Base-by-base conservation (phyloP, 1,284 basidiomycete genomes). In the Vanrija sp. region DNA sequence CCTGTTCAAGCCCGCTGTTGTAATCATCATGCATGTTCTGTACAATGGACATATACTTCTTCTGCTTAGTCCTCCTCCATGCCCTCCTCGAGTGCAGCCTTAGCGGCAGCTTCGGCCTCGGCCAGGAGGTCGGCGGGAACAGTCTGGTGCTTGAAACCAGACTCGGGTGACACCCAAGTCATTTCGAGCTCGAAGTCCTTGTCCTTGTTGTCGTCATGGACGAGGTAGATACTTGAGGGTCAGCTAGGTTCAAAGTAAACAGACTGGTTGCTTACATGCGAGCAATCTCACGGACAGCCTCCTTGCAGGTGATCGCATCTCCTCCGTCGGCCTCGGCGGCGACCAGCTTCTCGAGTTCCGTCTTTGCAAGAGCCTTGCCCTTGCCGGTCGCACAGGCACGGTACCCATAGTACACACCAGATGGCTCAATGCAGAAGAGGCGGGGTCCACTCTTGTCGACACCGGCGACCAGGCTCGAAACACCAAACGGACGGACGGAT, bases 101-200 rank as follows among this genome's bases (percentile, higher is more conserved):
- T 92, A 5, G 94, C 96, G 77, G 88, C 88, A 54, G 80, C 81
- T 70, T 96, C 89, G 40, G 95, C 96, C 71, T 94, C 91, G 25
- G 85, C 82, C 49, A 87, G 80, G 58, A 98, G 79, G 43, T 92
- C 91, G 55, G 83, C 84, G 29, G 95, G 95, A 52, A 98, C 91
- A 14, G 85, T 82, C 29, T 83, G 80, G 75, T 98, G 93, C 51
- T 86, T 78, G 46, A 85, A 85, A 26, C 87, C 85, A 21, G 89
- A 90, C 78, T 96, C 91, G 26, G 86, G 82, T 28, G 92, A 86
- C 58, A 98, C 85, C 96, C 96, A 99, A 39, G 93, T 91, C 82
- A 99, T 84, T 77, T 99, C 96, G 23, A 99, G 83, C 75, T 98
- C 96, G 66, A 99, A 98, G 79, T 98, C 95, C 76, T 98, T 97